A percentile compares a stretch with the other conserved stretches of the same genome.
phyloP scores from a whole-genome alignment of 129 eudicot species.

The Pittosporum tobira region DNA sequence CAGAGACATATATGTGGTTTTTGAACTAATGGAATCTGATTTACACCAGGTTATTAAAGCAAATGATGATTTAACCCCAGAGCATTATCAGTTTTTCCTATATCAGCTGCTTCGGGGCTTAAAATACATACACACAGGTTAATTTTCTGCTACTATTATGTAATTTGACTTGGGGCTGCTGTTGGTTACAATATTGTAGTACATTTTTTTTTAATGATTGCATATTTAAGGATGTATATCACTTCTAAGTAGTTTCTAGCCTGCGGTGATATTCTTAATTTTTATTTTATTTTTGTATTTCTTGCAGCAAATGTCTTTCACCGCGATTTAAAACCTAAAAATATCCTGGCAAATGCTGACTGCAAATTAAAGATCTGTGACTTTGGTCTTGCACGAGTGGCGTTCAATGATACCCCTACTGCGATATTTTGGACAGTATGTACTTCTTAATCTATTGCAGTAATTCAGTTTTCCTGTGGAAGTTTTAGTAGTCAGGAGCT shows the following conservation, averaged over 20 bases:
- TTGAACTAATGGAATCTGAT: slow-evolving; percentile 96
- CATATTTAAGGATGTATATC: background rate
- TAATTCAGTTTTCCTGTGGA: background rate
- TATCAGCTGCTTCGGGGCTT: slow-evolving; percentile 94
- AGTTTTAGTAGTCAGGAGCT: background rate
- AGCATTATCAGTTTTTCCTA: slow-evolving; percentile 89
- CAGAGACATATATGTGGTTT: slow-evolving; percentile 81
- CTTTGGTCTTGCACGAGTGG: slow-evolving; percentile 96
- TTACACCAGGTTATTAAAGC: slow-evolving; percentile 94
- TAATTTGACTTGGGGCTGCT: background rate
- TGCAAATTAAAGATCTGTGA: slow-evolving; percentile 91
- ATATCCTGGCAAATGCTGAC: slow-evolving; percentile 89
- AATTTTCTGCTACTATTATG: slow-evolving; percentile 6
- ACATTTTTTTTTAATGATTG: background rate
- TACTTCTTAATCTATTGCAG: slow-evolving; percentile 7
- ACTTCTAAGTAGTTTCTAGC: slow-evolving; percentile 5
- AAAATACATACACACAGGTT: slow-evolving; percentile 92
- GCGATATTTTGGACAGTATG: slow-evolving; percentile 97
- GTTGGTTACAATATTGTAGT: background rate
- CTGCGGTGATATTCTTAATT: background rate
- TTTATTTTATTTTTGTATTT: slow-evolving; percentile 13
- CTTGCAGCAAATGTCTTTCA: slow-evolving; percentile 87
- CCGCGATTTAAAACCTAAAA: slow-evolving; percentile 87
- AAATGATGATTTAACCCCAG: slow-evolving; percentile 90
- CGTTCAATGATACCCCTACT: slow-evolving; percentile 96